These are phyloP conservation scores for Strombidium stylifer DNA, from an alignment of 73 alveolate genomes.

Conservation along the genomic window DNA sequence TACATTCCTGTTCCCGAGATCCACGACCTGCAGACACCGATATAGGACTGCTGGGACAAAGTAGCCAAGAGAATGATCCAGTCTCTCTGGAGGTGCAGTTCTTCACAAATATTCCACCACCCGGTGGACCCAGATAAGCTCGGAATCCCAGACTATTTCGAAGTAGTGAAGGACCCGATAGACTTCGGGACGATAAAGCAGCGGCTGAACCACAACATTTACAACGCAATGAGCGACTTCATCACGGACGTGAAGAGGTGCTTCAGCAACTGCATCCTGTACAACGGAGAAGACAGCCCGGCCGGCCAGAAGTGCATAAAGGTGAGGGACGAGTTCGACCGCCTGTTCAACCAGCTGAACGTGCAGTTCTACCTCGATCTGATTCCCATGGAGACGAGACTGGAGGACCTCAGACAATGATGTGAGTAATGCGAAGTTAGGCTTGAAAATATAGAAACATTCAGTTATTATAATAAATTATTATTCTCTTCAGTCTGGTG, in stretches of 20 bases:
- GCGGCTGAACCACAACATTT: constrained; percentile 53
- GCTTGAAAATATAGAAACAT: too few species aligned
- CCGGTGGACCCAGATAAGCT: constrained; percentile 91
- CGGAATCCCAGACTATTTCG: constrained; percentile 86
- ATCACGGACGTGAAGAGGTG: constrained; percentile 51
- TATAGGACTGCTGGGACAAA: constrained; percentile 85
- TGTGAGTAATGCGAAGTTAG: too few species aligned
- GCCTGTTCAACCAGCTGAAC: not conserved
- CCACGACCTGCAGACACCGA: constrained; percentile 50
- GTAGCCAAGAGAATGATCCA: constrained; percentile 76
- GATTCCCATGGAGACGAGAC: too few species aligned
- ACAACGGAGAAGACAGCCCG: constrained; percentile 45
- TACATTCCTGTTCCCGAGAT: constrained; percentile 2
- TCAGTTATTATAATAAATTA: too few species aligned
- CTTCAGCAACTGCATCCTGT: constrained; percentile 62
- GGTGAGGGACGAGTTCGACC: constrained; percentile 36
- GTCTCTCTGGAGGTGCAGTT: constrained; percentile 85
- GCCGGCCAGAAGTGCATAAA: constrained; percentile 17
- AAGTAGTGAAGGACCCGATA: constrained; percentile 91
- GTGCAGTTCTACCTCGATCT: too few species aligned
- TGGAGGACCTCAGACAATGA: too few species aligned
- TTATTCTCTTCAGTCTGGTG: too few species aligned
- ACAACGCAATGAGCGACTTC: constrained; percentile 35
- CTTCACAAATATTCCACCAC: constrained; percentile 80
- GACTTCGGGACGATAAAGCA: constrained; percentile 91